Percentiles rank a stretch among this genome's conserved stretches.
These are phyloP conservation scores for Candida silvicultrix DNA, from an alignment of 805 yeast genomes.

Conservation along the genomic window DNA sequence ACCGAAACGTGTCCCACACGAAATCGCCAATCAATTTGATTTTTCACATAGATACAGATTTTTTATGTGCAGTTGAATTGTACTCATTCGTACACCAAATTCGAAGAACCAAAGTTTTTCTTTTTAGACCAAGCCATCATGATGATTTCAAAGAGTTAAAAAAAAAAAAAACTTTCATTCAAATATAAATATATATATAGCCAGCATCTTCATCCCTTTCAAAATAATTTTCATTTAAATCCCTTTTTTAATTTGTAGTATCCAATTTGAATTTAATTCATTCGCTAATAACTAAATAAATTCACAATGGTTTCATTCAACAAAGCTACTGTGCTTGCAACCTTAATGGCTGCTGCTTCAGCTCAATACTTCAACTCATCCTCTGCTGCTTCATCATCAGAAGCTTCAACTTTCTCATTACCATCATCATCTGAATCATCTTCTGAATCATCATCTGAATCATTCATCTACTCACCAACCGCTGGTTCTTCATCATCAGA, in stretches of 20 bases:
- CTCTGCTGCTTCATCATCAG: background rate
- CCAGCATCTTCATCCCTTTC: background rate
- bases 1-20: too few relatives aligned
- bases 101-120: background rate
- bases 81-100: background rate
- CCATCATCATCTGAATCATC: background rate
- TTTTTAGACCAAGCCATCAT: background rate
- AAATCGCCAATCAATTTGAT: background rate
- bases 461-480: background rate
- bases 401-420: background rate
- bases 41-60: background rate
- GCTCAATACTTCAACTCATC: conserved; percentile 5
- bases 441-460: conserved; percentile 1
- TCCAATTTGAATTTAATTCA: background rate
- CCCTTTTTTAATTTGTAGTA: background rate
- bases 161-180: background rate
- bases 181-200: background rate
- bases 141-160: background rate
- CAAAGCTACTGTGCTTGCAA: conserved; percentile 5
- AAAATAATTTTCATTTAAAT: background rate
- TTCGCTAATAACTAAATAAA: background rate
- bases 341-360: conserved; percentile 8
- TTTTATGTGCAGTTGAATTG: background rate
- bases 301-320: conserved; percentile 10
- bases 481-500: background rate